Evolutionary conservation across 495 filamentous ascomycete species (phyloP).

Genomic region (Tricharina praecox): DNA sequence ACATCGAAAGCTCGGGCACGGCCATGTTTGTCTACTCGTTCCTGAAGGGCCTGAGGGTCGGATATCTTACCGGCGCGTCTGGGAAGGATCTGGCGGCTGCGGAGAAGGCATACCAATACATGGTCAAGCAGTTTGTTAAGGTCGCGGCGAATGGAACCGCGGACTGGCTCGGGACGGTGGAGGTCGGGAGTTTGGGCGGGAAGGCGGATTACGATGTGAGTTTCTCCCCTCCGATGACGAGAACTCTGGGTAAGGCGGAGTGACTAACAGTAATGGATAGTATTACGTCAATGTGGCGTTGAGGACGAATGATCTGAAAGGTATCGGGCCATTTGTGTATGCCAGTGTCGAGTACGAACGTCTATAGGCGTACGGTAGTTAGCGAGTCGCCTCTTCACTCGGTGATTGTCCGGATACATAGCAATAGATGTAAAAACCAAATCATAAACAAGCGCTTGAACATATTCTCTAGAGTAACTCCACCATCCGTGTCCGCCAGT

Average conservation of each 20-base stretch:
- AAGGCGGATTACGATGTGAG: constrained; percentile 34
- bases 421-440: no score
- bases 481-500: no score
- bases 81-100: background rate
- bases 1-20: constrained; percentile 42
- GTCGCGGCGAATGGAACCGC: constrained; percentile 32
- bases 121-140: constrained; percentile 27
- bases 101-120: background rate
- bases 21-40: constrained; percentile 44
- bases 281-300: constrained; percentile 35
- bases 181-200: constrained; percentile 38
- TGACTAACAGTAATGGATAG: constrained; percentile 23
- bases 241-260: no score
- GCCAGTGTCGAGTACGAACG: constrained; percentile 35
- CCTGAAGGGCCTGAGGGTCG: constrained; percentile 36
- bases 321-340: constrained; percentile 34
- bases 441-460: no score
- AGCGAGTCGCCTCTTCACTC: no score
- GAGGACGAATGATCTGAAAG: constrained; percentile 33
- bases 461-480: no score
- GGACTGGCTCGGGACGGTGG: constrained; percentile 39
- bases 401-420: no score
- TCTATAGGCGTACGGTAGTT: constrained; percentile 3
- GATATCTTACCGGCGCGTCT: constrained; percentile 24
- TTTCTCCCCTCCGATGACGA: constrained; percentile 8